Evolutionary conservation across 2,329 filamentous ascomycete genomes (phyloP).

Genomic region (Didymella lethalis): DNA sequence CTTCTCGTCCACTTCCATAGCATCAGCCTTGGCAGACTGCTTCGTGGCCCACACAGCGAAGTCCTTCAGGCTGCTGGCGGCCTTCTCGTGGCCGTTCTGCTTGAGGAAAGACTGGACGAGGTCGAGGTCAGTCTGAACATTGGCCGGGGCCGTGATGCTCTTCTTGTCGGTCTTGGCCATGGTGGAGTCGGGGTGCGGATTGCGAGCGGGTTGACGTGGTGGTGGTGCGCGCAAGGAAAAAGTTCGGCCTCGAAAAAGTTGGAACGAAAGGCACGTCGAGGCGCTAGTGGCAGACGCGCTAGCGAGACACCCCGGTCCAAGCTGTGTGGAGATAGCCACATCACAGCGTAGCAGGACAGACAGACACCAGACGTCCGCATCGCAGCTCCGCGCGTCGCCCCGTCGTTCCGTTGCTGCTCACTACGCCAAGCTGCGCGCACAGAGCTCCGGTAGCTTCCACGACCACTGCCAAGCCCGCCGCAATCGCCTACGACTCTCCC

Average conservation of each 20-base stretch:
- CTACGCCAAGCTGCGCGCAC: background rate
- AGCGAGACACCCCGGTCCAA: slow-evolving; percentile 12
- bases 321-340: slow-evolving; percentile 20
- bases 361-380: slow-evolving; percentile 29
- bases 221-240: slow-evolving; percentile 26
- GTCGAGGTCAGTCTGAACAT: slow-evolving; percentile 32
- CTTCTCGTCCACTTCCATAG: slow-evolving; percentile 44
- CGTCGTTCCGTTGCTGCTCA: background rate
- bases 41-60: slow-evolving; percentile 44
- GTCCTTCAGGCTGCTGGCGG: slow-evolving; percentile 39
- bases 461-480: background rate
- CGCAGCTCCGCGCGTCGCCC: slow-evolving; percentile 21
- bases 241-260: slow-evolving; percentile 30
- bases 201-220: background rate
- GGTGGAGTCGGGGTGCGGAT: slow-evolving; percentile 9
- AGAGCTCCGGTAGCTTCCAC: slow-evolving; percentile 1
- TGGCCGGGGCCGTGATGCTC: slow-evolving; percentile 20
- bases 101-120: slow-evolving; percentile 48
- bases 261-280: slow-evolving; percentile 18
- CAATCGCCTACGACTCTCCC: background rate
- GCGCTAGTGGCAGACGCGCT: slow-evolving; percentile 18
- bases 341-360: slow-evolving; percentile 19
- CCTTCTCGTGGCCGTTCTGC: slow-evolving; percentile 44
- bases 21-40: slow-evolving; percentile 25
- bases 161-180: slow-evolving; percentile 42